A percentile compares a stretch with the other conserved stretches of the same genome.
phyloP scores from a whole-genome alignment of 331 rosid species.

The Spiraea crenata region DNA sequence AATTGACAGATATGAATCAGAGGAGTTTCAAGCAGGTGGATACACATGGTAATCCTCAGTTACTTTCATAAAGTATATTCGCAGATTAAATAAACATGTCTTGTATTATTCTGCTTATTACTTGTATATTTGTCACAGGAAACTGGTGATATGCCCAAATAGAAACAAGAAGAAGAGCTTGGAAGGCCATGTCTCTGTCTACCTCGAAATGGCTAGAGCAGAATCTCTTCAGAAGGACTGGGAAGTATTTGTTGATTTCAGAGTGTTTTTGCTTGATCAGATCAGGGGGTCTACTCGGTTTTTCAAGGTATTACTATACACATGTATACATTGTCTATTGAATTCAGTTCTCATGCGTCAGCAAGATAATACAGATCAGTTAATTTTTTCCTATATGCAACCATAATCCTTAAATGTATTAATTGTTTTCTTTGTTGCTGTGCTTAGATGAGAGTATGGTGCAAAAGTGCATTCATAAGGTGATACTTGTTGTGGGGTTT shows the following conservation, averaged over 20 bases:
- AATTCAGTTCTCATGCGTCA: too few species aligned
- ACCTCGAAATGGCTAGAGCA: conserved; percentile 21
- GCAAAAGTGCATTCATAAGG: not conserved
- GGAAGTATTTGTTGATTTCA: conserved; percentile 46
- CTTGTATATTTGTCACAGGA: conserved; percentile 8
- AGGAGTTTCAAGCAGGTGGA: conserved; percentile 58
- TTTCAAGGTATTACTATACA: too few species aligned
- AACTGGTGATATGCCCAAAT: conserved; percentile 21
- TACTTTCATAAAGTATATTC: too few species aligned
- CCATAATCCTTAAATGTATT: too few species aligned
- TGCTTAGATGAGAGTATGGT: not conserved
- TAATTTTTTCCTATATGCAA: too few species aligned
- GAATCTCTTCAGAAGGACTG: conserved; percentile 40
- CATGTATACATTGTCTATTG: too few species aligned
- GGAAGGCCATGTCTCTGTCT: not conserved
- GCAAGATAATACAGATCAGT: too few species aligned
- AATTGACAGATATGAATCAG: conserved; percentile 36
- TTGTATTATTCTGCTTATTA: too few species aligned
- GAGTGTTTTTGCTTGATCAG: conserved; percentile 32
- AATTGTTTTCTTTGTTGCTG: too few species aligned
- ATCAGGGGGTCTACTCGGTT: too few species aligned
- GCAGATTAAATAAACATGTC: too few species aligned
- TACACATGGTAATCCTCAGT: conserved; percentile 38
- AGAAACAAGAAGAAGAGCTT: conserved; percentile 14
- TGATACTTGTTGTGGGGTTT: not conserved